phyloP scores from a whole-genome alignment of 192 early-diverging fungal genomes.

The Martensiomyces pterosporus region DNA sequence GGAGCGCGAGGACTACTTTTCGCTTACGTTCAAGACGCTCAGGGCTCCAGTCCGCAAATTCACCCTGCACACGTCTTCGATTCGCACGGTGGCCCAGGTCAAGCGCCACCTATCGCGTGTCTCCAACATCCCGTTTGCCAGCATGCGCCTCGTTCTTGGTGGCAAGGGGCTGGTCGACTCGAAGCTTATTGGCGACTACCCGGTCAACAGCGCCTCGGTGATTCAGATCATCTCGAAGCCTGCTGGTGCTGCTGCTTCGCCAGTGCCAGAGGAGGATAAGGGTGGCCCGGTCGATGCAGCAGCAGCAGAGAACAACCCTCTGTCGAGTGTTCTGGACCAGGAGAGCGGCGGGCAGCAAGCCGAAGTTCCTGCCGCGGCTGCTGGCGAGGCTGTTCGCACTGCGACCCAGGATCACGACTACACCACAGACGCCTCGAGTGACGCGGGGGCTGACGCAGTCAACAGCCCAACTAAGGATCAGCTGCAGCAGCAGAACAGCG shows the following conservation, averaged over 20 bases:
- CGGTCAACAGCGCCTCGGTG: slow-evolving; percentile 22
- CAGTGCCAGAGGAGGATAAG: slow-evolving; percentile 4
- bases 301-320: slow-evolving; percentile 24
- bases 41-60: slow-evolving; percentile 43
- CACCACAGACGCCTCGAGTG: slow-evolving; percentile 28
- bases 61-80: slow-evolving; percentile 35
- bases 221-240: slow-evolving; percentile 43
- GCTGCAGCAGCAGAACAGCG: slow-evolving; percentile 23
- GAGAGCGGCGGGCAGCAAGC: not conserved
- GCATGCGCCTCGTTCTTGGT: slow-evolving; percentile 29
- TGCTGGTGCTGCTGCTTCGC: slow-evolving; percentile 1
- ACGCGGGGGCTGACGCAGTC: slow-evolving; percentile 4
- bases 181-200: slow-evolving; percentile 45
- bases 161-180: slow-evolving; percentile 43
- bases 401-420: too few relatives aligned
- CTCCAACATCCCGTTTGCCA: slow-evolving; percentile 21
- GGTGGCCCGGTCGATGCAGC: not conserved
- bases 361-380: too few relatives aligned
- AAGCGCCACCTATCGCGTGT: slow-evolving; percentile 34
- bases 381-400: too few relatives aligned
- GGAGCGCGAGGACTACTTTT: slow-evolving; percentile 33
- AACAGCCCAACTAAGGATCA: slow-evolving; percentile 15
- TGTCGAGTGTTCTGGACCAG: slow-evolving; percentile 19
- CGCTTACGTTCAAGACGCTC: slow-evolving; percentile 41
- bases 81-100: slow-evolving; percentile 39